phyloP scores from a whole-genome alignment of 1,284 basidiomycete genomes.

The Pyrrhoderma lamaoense region DNA sequence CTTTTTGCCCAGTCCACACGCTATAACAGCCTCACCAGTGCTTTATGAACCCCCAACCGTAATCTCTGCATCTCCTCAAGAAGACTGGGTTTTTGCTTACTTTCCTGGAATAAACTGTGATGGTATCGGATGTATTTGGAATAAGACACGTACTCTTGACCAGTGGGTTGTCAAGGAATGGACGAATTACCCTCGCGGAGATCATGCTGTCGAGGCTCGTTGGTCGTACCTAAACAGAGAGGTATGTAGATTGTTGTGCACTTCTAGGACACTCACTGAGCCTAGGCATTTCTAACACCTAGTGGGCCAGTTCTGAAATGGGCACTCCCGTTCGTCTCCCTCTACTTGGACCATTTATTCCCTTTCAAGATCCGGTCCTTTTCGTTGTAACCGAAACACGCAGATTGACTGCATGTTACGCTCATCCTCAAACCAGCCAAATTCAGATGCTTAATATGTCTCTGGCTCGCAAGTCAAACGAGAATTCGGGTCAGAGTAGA shows the following conservation, averaged over 20 bases:
- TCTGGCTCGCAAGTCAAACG: conserved; percentile 9
- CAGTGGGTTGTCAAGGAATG: conserved; percentile 54
- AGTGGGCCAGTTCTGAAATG: conserved; percentile 29
- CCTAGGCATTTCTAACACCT: conserved; percentile 11
- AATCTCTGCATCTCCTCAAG: conserved; percentile 49
- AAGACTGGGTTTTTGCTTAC: conserved; percentile 65
- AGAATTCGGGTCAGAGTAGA: conserved; percentile 5
- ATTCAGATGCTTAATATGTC: conserved; percentile 21
- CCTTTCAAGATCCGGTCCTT: conserved; percentile 23
- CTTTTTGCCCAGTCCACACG: conserved; percentile 43
- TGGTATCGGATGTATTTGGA: conserved; percentile 62
- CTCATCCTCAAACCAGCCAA: conserved; percentile 20
- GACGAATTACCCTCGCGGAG: conserved; percentile 45
- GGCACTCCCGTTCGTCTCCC: conserved; percentile 28
- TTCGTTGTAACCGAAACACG: conserved; percentile 30
- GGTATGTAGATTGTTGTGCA: conserved; percentile 30
- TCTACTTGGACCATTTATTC: conserved; percentile 25
- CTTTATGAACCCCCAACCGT: conserved; percentile 56
- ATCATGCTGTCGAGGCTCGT: conserved; percentile 48
- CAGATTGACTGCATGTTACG: conserved; percentile 23
- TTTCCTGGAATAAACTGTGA: conserved; percentile 52
- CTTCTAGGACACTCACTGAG: too few relatives aligned
- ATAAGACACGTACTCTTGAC: conserved; percentile 46
- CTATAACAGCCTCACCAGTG: conserved; percentile 36
- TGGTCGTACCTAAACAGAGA: conserved; percentile 59